A percentile compares a stretch with the other conserved stretches of the same genome.
These are phyloP conservation scores for Phytopythium ostracodes DNA, from an alignment of 352 stramenopile species.

Conservation along the genomic window DNA sequence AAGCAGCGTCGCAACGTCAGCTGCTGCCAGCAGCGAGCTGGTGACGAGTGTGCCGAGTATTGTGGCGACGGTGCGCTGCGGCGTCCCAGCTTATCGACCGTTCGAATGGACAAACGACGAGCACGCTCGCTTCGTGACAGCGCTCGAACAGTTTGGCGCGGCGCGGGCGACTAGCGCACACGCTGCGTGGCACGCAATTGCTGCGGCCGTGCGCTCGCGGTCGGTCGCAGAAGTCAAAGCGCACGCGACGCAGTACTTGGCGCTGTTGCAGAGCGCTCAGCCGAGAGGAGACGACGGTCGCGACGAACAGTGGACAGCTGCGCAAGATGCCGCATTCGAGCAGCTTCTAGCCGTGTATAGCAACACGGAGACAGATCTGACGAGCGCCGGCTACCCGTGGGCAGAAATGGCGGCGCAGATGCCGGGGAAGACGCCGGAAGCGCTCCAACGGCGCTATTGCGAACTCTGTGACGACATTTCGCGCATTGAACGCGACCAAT, in stretches of 20 bases:
- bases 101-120: slow-evolving; percentile 50
- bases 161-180: slow-evolving; percentile 32
- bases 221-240: slow-evolving; percentile 34
- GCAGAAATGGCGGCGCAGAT: slow-evolving; percentile 49
- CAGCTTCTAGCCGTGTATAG: slow-evolving; percentile 47
- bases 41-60: neutral
- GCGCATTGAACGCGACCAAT: slow-evolving; percentile 46
- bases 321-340: slow-evolving; percentile 68
- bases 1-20: neutral
- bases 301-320: slow-evolving; percentile 48
- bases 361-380: slow-evolving; percentile 5
- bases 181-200: slow-evolving; percentile 56
- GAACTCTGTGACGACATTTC: slow-evolving; percentile 76
- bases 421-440: slow-evolving; percentile 40
- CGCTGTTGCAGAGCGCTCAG: slow-evolving; percentile 41
- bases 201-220: slow-evolving; percentile 47
- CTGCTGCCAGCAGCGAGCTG: neutral
- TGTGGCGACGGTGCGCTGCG: neutral
- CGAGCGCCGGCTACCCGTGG: slow-evolving; percentile 47
- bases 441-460: slow-evolving; percentile 62
- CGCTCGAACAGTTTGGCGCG: slow-evolving; percentile 57
- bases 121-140: slow-evolving; percentile 63
- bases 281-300: slow-evolving; percentile 26
- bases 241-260: slow-evolving; percentile 52
- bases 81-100: neutral